phyloP scores from a whole-genome alignment of 2,329 filamentous ascomycete species.

The Cytospora schulzeri region DNA sequence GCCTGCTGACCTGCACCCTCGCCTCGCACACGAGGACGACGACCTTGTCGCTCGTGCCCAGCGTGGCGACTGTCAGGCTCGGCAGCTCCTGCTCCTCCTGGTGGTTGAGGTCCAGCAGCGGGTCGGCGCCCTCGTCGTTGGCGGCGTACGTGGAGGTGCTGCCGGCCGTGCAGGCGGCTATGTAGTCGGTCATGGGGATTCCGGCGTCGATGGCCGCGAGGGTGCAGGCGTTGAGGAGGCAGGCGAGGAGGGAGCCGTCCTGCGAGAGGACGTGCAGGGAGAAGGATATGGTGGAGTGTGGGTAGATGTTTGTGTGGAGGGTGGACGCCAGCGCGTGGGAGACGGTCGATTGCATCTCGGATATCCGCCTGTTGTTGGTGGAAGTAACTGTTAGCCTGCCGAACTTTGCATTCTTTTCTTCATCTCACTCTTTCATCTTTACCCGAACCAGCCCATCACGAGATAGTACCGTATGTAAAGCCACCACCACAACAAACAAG shows the following conservation, averaged over 20 bases:
- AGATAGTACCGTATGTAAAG: background rate
- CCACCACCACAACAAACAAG: background rate
- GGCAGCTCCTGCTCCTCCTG: conserved; percentile 87
- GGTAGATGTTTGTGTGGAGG: conserved; percentile 85
- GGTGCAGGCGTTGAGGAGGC: conserved; percentile 87
- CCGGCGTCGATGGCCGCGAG: conserved; percentile 93
- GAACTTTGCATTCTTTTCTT: background rate
- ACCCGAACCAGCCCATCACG: background rate
- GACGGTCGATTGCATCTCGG: conserved; percentile 80
- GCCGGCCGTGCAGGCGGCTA: conserved; percentile 85
- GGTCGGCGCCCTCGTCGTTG: conserved; percentile 71
- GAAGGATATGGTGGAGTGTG: conserved; percentile 81
- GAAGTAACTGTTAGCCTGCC: background rate
- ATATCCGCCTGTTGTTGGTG: conserved; percentile 64
- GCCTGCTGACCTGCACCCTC: conserved; percentile 74
- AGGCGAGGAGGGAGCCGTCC: conserved; percentile 87
- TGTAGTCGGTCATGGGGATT: conserved; percentile 91
- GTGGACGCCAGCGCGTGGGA: conserved; percentile 74
- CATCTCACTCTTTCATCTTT: background rate
- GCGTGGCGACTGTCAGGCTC: conserved; percentile 81
- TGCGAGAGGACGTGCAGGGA: conserved; percentile 85
- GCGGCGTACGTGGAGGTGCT: conserved; percentile 68
- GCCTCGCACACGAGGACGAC: conserved; percentile 84
- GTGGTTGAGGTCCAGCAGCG: conserved; percentile 76
- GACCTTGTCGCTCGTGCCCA: conserved; percentile 74